Conservation (phyloP, 768 basidiomycete species). For the Boletus huronensis region DNA sequence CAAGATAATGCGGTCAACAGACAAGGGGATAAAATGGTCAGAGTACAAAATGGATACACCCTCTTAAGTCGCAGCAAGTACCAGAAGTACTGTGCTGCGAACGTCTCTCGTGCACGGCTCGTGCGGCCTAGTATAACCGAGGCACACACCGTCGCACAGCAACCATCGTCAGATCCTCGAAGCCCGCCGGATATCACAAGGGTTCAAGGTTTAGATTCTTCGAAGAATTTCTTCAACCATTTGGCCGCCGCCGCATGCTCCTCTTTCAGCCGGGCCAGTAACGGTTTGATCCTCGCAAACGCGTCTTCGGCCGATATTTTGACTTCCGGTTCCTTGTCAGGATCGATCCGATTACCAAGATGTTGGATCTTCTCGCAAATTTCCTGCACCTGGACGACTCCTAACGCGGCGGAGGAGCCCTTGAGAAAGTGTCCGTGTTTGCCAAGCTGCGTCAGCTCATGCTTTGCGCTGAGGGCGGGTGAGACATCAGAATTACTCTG, state of each 20-base stretch:
- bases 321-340: slow-evolving; percentile 50
- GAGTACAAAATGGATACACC: slow-evolving; percentile 23
- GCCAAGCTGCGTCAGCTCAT: slow-evolving; percentile 66
- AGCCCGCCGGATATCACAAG: not conserved
- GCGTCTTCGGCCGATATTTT: slow-evolving; percentile 51
- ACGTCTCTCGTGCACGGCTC: slow-evolving; percentile 9
- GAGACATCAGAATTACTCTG: slow-evolving; percentile 12
- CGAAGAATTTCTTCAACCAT: slow-evolving; percentile 51
- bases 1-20: slow-evolving; percentile 18
- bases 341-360: slow-evolving; percentile 54
- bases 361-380: slow-evolving; percentile 93
- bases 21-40: slow-evolving; percentile 16
- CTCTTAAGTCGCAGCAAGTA: slow-evolving; percentile 18
- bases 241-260: slow-evolving; percentile 68
- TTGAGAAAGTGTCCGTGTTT: slow-evolving; percentile 91
- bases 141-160: slow-evolving; percentile 12
- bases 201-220: slow-evolving; percentile 2
- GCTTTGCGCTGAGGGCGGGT: slow-evolving; percentile 40
- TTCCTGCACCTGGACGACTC: slow-evolving; percentile 73
- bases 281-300: slow-evolving; percentile 49
- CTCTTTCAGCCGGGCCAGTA: slow-evolving; percentile 56
- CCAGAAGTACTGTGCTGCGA: slow-evolving; percentile 11
- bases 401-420: slow-evolving; percentile 93
- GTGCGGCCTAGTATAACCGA: slow-evolving; percentile 4
- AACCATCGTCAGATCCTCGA: slow-evolving; percentile 5